Conservation (phyloP, 179 eudicot species). For the Amaranthus tricolor region DNA sequence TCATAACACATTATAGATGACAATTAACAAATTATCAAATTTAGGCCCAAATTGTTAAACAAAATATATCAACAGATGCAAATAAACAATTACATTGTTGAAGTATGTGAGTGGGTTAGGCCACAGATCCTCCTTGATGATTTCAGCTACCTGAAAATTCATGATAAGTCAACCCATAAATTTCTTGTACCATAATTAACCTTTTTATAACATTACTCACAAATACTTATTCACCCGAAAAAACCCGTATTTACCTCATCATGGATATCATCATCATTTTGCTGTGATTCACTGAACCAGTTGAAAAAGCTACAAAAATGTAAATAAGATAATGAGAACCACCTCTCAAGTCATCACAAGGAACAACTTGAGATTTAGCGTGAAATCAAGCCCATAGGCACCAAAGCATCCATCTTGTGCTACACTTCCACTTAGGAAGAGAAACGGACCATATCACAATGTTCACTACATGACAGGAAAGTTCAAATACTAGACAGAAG, state of each 20-base stretch:
- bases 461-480: neutral
- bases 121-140: conserved; percentile 96
- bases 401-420: too few species aligned
- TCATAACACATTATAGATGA: conserved; percentile 13
- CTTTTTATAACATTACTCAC: neutral
- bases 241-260: conserved; percentile 56
- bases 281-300: conserved; percentile 76
- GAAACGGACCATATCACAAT: too few species aligned
- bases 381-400: too few species aligned
- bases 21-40: neutral
- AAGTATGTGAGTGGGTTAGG: conserved; percentile 88
- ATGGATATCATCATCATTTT: conserved; percentile 47
- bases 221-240: conserved; percentile 5
- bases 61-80: conserved; percentile 11
- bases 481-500: neutral
- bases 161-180: conserved; percentile 19
- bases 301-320: conserved; percentile 71
- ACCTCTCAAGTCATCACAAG: too few species aligned
- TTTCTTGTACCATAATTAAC: neutral
- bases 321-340: neutral
- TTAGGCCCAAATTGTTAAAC: neutral
- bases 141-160: conserved; percentile 74
- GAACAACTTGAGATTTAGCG: too few species aligned
- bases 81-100: conserved; percentile 50
- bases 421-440: too few species aligned